These are phyloP conservation scores for Taiwanofungus camphoratus DNA, from an alignment of 1,284 basidiomycete species.

Conservation along the genomic window DNA sequence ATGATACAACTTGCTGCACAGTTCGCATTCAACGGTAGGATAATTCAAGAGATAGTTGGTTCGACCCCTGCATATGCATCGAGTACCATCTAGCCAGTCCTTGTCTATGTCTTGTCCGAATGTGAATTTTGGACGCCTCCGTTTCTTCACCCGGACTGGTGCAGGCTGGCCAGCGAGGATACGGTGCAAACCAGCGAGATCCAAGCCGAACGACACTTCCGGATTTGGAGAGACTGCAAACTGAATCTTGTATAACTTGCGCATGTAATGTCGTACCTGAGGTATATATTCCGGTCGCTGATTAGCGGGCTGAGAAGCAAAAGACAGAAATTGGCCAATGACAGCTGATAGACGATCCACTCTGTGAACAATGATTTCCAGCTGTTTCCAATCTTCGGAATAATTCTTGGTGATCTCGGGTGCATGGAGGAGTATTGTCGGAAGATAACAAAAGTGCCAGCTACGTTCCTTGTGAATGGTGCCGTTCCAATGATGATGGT, in stretches of 20 bases:
- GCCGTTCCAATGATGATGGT: slow-evolving; percentile 84
- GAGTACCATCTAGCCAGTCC: slow-evolving; percentile 68
- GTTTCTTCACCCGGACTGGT: slow-evolving; percentile 48
- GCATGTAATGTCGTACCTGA: slow-evolving; percentile 81
- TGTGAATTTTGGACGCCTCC: slow-evolving; percentile 60
- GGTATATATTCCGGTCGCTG: slow-evolving; percentile 68
- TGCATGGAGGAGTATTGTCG: slow-evolving; percentile 58
- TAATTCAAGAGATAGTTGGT: slow-evolving; percentile 53
- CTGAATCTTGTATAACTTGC: slow-evolving; percentile 78
- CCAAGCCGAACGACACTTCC: slow-evolving; percentile 73
- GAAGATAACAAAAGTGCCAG: slow-evolving; percentile 76
- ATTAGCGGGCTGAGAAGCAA: slow-evolving; percentile 57
- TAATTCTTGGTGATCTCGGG: slow-evolving; percentile 72
- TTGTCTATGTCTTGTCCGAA: slow-evolving; percentile 73
- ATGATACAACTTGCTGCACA: slow-evolving; percentile 63
- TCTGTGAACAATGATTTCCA: slow-evolving; percentile 71
- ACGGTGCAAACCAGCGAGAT: slow-evolving; percentile 73
- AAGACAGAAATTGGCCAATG: slow-evolving; percentile 74
- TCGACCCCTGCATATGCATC: slow-evolving; percentile 74
- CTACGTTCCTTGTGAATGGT: slow-evolving; percentile 71
- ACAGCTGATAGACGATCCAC: slow-evolving; percentile 65
- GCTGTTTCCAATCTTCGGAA: slow-evolving; percentile 68
- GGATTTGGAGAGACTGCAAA: slow-evolving; percentile 74
- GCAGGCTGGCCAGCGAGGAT: slow-evolving; percentile 65
- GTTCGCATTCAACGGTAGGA: slow-evolving; percentile 59